phyloP scores from a whole-genome alignment of 1,284 basidiomycete genomes.

The Gomphus bonarii region DNA sequence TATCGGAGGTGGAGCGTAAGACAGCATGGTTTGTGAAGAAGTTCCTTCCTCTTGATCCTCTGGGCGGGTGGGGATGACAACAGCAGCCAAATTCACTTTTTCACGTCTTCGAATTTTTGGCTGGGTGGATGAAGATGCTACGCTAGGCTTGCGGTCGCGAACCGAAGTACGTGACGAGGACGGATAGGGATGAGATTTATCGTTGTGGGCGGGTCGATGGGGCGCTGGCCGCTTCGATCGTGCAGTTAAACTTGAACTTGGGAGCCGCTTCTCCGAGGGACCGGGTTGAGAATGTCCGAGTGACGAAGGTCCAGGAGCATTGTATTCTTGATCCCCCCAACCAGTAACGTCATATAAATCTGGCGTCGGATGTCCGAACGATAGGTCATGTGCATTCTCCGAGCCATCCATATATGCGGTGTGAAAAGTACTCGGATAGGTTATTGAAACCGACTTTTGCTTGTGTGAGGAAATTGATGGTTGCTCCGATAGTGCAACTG shows the following conservation, averaged over 20 bases:
- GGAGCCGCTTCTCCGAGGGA: background rate
- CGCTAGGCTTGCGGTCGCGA: too few relatives aligned
- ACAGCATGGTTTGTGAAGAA: background rate
- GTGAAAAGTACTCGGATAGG: too few relatives aligned
- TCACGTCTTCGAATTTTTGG: background rate
- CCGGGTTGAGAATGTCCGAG: background rate
- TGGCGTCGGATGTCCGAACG: background rate
- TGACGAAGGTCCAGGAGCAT: background rate
- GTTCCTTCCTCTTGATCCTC: background rate
- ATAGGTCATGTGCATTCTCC: too few relatives aligned
- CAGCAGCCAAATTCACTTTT: background rate
- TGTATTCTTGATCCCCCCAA: background rate
- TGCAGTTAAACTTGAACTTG: background rate
- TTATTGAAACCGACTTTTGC: too few relatives aligned
- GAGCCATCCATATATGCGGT: too few relatives aligned
- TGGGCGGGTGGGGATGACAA: background rate
- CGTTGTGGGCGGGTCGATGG: background rate
- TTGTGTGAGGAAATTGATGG: too few relatives aligned
- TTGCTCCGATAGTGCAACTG: too few relatives aligned
- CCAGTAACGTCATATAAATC: background rate
- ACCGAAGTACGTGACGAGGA: background rate
- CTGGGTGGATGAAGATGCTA: background rate
- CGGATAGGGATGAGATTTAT: background rate
- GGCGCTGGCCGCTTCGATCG: background rate
- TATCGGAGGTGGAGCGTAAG: background rate